Evolutionary conservation across 768 basidiomycete genomes (phyloP).

Genomic region (Pleurotus pulmonarius): DNA sequence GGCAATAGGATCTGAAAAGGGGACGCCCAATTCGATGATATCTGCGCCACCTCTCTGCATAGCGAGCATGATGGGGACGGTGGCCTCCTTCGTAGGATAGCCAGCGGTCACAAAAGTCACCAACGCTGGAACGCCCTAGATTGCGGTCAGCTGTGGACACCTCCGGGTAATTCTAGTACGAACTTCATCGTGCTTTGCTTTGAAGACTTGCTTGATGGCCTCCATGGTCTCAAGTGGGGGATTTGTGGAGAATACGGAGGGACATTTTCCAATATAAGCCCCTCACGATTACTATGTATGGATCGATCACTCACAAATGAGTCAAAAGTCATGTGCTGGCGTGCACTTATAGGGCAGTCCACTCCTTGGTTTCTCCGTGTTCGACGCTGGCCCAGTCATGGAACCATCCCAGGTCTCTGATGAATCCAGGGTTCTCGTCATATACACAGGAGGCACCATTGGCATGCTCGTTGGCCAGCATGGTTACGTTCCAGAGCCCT

Average conservation of each 20-base stretch:
- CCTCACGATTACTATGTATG: background rate
- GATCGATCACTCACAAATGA: background rate
- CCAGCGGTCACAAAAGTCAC: constrained; percentile 95
- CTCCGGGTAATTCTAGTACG: background rate
- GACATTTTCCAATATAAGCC: background rate
- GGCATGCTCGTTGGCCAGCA: constrained; percentile 79
- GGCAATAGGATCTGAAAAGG: constrained; percentile 95
- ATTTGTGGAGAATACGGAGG: constrained; percentile 1
- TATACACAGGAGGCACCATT: constrained; percentile 91
- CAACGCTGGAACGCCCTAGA: constrained; percentile 56
- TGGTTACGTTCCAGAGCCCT: constrained; percentile 83
- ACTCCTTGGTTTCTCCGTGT: constrained; percentile 3
- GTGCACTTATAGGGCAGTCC: background rate
- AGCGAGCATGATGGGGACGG: constrained; percentile 83
- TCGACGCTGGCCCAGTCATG: constrained; percentile 30
- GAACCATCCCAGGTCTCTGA: constrained; percentile 47
- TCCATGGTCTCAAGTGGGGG: constrained; percentile 49
- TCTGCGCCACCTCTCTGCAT: constrained; percentile 94
- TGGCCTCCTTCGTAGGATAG: constrained; percentile 75
- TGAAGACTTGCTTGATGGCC: constrained; percentile 65
- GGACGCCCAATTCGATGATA: constrained; percentile 92
- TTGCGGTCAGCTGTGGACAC: background rate
- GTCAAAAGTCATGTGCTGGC: constrained; percentile 7
- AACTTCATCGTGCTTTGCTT: constrained; percentile 58
- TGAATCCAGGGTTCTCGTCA: constrained; percentile 79